Percentiles rank a stretch among this genome's conserved stretches.
phyloP scores from a whole-genome alignment of 2,329 filamentous ascomycete genomes.

The Hymenoscyphus repandus region DNA sequence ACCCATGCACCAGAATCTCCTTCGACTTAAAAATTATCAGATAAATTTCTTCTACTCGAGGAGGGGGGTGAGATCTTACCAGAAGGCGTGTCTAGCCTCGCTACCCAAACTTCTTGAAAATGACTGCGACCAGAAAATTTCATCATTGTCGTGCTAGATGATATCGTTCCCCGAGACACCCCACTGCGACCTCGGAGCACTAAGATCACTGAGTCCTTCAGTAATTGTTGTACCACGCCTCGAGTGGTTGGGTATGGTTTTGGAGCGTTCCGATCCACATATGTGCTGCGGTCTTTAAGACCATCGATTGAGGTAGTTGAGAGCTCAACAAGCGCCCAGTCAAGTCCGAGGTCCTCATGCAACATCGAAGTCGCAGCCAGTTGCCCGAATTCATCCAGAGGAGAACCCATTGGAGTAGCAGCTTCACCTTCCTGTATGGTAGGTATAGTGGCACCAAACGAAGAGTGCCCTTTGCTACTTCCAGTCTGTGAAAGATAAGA shows the following conservation, averaged over 20 bases:
- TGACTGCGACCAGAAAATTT: background rate
- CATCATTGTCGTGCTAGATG: background rate
- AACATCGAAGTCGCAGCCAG: too few species aligned
- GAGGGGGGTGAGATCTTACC: background rate
- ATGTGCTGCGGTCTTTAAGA: too few species aligned
- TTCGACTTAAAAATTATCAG: background rate
- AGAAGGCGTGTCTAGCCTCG: background rate
- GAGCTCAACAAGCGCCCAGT: background rate
- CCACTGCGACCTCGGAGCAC: background rate
- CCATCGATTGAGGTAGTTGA: background rate
- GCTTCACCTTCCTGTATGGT: too few species aligned
- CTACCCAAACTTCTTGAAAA: background rate
- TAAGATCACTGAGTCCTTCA: background rate
- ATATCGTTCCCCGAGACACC: background rate
- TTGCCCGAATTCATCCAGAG: too few species aligned
- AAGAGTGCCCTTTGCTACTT: too few species aligned
- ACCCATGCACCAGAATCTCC: constrained; percentile 23
- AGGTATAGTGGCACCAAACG: too few species aligned
- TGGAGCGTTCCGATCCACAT: too few species aligned
- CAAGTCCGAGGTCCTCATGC: background rate
- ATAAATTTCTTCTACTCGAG: background rate
- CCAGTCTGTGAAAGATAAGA: too few species aligned
- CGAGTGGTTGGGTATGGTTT: too few species aligned
- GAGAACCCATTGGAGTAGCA: too few species aligned
- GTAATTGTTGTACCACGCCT: background rate